Percentiles rank a stretch among this genome's conserved stretches.
phyloP scores from a whole-genome alignment of 139 green algal genomes.

The Micromonas pusilla region DNA sequence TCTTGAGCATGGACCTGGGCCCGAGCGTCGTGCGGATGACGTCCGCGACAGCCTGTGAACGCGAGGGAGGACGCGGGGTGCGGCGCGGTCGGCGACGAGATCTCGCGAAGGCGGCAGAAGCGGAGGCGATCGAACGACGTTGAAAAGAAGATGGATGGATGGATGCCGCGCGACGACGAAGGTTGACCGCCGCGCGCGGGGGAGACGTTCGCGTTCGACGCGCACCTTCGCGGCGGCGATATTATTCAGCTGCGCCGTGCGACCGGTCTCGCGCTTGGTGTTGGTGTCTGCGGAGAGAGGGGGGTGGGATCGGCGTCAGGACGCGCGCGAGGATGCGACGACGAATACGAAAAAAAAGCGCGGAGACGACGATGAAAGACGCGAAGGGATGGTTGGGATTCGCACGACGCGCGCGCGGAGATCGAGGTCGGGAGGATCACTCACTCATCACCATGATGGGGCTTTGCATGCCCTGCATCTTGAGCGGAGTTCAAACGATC shows the following conservation, averaged over 20 bases:
- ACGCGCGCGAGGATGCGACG: too few species aligned
- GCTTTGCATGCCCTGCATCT: not conserved
- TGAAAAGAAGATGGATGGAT: too few species aligned
- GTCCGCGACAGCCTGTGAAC: slow-evolving; percentile 93
- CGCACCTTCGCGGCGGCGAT: slow-evolving; percentile 91
- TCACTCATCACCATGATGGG: not conserved
- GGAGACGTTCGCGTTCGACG: slow-evolving; percentile 93
- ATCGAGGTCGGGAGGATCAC: not conserved
- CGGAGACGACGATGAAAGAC: not conserved
- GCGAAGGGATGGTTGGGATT: not conserved
- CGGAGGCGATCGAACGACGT: too few species aligned
- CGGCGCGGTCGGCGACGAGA: too few species aligned
- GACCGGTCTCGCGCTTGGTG: slow-evolving; percentile 47
- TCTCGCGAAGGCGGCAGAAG: too few species aligned
- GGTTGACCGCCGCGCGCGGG: slow-evolving; percentile 45
- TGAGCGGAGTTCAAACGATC: not conserved
- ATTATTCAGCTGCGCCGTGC: slow-evolving; percentile 90
- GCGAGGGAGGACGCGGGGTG: slow-evolving; percentile 36
- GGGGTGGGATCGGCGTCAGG: not conserved
- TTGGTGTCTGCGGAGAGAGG: not conserved
- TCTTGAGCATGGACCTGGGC: slow-evolving; percentile 96
- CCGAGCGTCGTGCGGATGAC: slow-evolving; percentile 96
- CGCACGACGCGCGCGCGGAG: not conserved
- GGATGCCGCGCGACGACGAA: too few species aligned
- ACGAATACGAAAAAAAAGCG: too few species aligned